Conservation (phyloP, 352 stramenopile genomes). For the Phytopythium boreale region DNA sequence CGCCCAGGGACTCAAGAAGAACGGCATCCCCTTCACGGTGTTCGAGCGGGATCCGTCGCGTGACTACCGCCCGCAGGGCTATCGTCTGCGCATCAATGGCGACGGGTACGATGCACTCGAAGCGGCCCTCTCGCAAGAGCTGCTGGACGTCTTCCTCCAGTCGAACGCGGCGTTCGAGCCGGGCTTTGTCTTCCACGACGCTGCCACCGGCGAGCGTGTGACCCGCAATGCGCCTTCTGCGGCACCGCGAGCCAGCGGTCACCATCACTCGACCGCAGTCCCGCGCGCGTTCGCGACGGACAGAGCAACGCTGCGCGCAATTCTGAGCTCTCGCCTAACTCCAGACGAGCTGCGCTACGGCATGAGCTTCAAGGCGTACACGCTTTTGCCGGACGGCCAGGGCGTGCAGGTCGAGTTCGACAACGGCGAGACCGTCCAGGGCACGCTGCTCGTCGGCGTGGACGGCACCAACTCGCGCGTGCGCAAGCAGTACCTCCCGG, state of each 20-base stretch:
- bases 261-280: slow-evolving; percentile 14
- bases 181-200: slow-evolving; percentile 47
- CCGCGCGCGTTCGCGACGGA: slow-evolving; percentile 36
- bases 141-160: slow-evolving; percentile 54
- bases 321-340: slow-evolving; percentile 45
- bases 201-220: slow-evolving; percentile 16
- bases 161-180: slow-evolving; percentile 50
- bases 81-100: slow-evolving; percentile 58
- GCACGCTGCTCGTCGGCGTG: slow-evolving; percentile 44
- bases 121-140: slow-evolving; percentile 27
- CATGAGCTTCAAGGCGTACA: slow-evolving; percentile 50
- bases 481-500: slow-evolving; percentile 47
- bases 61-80: slow-evolving; percentile 58
- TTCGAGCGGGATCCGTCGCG: slow-evolving; percentile 59
- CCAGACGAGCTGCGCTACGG: slow-evolving; percentile 51
- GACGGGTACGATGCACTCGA: slow-evolving; percentile 54
- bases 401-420: slow-evolving; percentile 50
- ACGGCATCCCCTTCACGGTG: slow-evolving; percentile 61
- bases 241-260: slow-evolving; percentile 19
- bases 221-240: neutral
- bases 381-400: slow-evolving; percentile 31
- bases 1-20: slow-evolving; percentile 57
- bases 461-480: slow-evolving; percentile 60
- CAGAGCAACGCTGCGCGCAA: slow-evolving; percentile 30
- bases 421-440: slow-evolving; percentile 40